These are phyloP conservation scores for Psilocybe tampanensis DNA, from an alignment of 768 basidiomycete species.

Conservation along the genomic window DNA sequence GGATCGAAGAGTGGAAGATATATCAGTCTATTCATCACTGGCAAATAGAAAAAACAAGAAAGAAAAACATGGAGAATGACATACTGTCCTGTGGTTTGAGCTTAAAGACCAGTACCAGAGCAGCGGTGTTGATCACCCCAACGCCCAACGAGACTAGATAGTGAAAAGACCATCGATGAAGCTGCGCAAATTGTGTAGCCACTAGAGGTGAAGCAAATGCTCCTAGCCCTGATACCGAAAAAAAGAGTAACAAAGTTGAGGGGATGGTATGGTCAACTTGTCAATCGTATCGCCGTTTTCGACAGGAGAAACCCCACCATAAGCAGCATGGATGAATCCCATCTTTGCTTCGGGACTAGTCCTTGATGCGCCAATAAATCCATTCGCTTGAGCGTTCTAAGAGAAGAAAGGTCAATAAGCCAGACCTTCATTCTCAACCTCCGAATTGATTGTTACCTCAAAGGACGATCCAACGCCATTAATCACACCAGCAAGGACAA, in stretches of 20 bases:
- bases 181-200: constrained; percentile 77
- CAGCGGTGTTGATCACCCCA: constrained; percentile 53
- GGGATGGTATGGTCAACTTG: too few species aligned
- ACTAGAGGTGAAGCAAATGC: constrained; percentile 73
- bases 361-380: constrained; percentile 62
- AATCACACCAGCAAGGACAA: constrained; percentile 49
- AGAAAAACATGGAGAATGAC: constrained; percentile 23
- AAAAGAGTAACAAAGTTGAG: neutral
- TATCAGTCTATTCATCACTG: neutral
- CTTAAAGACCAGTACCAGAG: constrained; percentile 61
- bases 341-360: constrained; percentile 64
- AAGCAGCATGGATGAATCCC: constrained; percentile 50
- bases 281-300: too few species aligned
- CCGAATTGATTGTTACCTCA: constrained; percentile 35
- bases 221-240: constrained; percentile 50
- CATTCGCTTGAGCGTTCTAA: constrained; percentile 74
- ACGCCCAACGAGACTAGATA: constrained; percentile 72
- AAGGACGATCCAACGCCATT: constrained; percentile 46
- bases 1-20: neutral
- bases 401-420: neutral
- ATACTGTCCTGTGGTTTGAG: constrained; percentile 72
- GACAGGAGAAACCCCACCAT: constrained; percentile 40
- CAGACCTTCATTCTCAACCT: neutral
- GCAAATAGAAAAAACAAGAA: neutral
- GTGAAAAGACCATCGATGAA: constrained; percentile 74